Evolutionary conservation across 768 basidiomycete species (phyloP).

Genomic region (Tylopilus sp.): DNA sequence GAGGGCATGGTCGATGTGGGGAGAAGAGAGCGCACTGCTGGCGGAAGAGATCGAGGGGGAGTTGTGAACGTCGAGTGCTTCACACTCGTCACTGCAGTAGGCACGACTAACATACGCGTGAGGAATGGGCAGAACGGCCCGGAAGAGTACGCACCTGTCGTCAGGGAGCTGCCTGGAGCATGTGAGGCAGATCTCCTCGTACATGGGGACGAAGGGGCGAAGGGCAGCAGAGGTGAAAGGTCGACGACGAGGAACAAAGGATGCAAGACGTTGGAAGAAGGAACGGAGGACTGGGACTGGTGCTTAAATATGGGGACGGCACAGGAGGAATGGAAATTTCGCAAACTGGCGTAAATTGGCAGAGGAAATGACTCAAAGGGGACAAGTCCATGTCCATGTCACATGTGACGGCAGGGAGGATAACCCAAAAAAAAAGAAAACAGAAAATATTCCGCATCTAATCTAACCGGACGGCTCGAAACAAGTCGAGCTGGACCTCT

Average conservation of each 20-base stretch:
- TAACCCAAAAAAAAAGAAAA: neutral
- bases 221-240: neutral
- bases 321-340: conserved; percentile 38
- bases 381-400: conserved; percentile 26
- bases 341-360: conserved; percentile 28
- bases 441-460: conserved; percentile 10
- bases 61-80: conserved; percentile 51
- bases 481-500: too few species aligned
- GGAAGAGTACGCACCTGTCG: conserved; percentile 50
- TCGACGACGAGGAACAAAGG: conserved; percentile 10
- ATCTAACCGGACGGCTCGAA: conserved; percentile 1
- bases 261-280: conserved; percentile 19
- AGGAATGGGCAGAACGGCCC: conserved; percentile 11
- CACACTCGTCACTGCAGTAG: conserved; percentile 72
- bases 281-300: conserved; percentile 12
- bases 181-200: conserved; percentile 73
- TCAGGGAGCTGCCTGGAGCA: conserved; percentile 65
- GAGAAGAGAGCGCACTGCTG: conserved; percentile 69
- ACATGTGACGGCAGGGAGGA: conserved; percentile 18
- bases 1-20: conserved; percentile 48
- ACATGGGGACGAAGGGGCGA: conserved; percentile 44
- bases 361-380: conserved; percentile 34
- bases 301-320: conserved; percentile 36
- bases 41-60: conserved; percentile 64
- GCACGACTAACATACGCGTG: conserved; percentile 45